phyloP scores from a whole-genome alignment of 768 basidiomycete species.

The Amanita subjunquillea region DNA sequence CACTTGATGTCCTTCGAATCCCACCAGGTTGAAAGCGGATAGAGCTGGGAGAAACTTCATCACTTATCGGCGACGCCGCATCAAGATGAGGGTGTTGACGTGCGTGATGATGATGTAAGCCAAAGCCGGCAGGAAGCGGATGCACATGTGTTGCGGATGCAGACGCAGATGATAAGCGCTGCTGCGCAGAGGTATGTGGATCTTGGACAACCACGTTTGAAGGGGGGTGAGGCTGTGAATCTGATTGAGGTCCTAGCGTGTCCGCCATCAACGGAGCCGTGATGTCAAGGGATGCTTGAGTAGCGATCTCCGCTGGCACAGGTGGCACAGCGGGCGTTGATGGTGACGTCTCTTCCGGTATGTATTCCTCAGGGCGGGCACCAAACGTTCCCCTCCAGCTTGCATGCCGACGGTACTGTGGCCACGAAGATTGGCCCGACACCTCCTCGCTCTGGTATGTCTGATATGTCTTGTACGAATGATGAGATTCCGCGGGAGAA shows the following conservation, averaged over 20 bases:
- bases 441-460: background rate
- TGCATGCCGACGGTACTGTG: background rate
- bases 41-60: background rate
- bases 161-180: slow-evolving; percentile 8
- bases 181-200: background rate
- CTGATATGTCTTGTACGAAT: background rate
- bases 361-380: background rate
- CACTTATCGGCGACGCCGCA: background rate
- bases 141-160: slow-evolving; percentile 33
- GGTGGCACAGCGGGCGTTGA: background rate
- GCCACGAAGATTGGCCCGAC: background rate
- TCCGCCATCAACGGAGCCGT: background rate
- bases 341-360: background rate
- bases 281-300: background rate
- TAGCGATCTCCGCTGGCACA: background rate
- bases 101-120: slow-evolving; percentile 10
- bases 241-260: too few species aligned
- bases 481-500: background rate
- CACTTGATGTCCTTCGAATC: slow-evolving; percentile 2
- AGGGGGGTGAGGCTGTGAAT: background rate
- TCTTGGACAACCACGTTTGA: background rate
- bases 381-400: slow-evolving; percentile 4
- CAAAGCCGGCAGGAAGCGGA: slow-evolving; percentile 31
- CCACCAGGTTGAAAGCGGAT: background rate
- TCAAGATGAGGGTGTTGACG: background rate